Base-by-base conservation (phyloP, 2,329 filamentous ascomycete species). In the Fusarium siculi region DNA sequence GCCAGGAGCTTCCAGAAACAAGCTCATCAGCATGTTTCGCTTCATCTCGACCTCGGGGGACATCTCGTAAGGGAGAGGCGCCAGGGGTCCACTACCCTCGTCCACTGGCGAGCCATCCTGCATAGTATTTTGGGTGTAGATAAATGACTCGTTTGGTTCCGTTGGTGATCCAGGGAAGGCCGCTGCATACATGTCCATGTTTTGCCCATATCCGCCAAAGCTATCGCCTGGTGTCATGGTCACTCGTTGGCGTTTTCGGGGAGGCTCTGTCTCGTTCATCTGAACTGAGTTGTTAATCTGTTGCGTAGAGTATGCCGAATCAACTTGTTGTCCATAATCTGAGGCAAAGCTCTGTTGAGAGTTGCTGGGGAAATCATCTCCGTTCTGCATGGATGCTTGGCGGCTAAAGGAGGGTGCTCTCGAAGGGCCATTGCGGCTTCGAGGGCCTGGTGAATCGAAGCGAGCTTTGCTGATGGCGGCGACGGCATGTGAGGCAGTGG, bases 391-490 rank as follows among this genome's bases (percentile, higher is more conserved):
- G 5, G 92, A 93, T 8, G 91, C 87, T 76, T 93, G 91, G 63
- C 93, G 89, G 79, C 90, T 91, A 75, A 93, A 93, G 74, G 92
- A 91, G 42, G 91, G 88, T 1, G 92, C 89, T 46, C 91, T 87
- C 30, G 91, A 88, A 5, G 90, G 90, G 14, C 91, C 90, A 74
- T 89, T 91, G 37, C 89, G 88, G 63, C 84, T 86, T 66, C 93
- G 87, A 9, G 93, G 93, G 12, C 89, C 92, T 4, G 95, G 95
- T 5, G 95, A 97, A 80, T 98, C 95, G 77, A 98, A 93, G 18
- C 96, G 90, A 21, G 96, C 96, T 84, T 98, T 98, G 88, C 94
- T 98, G 82, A 99, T 97, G 66, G 96, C 96, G 70, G 95, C 95
- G 63, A 99, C 93, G 34, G 96, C 96, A 77, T 95, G 96, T 9